Base-by-base conservation (phyloP, 1,284 basidiomycete genomes). In the Peniophora sp. region DNA sequence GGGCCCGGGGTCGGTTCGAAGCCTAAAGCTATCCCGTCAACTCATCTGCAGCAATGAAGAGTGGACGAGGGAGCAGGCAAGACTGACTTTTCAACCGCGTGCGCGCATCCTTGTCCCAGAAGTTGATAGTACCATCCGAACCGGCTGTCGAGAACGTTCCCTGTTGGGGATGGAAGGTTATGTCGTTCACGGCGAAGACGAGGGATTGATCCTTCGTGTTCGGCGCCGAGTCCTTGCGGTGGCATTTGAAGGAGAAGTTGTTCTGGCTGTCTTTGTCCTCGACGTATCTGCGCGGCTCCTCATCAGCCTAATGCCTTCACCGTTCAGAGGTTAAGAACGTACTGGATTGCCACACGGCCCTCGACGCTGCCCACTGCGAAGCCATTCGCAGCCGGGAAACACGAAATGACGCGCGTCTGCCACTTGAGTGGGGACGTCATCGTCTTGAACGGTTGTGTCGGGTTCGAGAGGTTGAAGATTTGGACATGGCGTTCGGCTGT, bases 161-260 rank as follows among this genome's bases (percentile, higher is more conserved):
- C 57, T 96, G 89, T 1, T 85, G 78, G 45, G 91, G 91, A 64
- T 97, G 93, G 78, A 97, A 97, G 1, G 83, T 80, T 60, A 92
- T 89, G 52, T 90, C 87, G 62, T 99, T 98, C 52, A 98, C 93
- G 1, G 94, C 81, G 63, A 81, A 98, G 14, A 98, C 88, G 47
- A 93, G 72, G 0, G 87, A 83, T 58, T 89, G 83, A 54, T 89
- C 84, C 62, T 89, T 87, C 44, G 75, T 59, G 41, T 73, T 78
- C 3, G 83, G 79, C 2, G 70, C 64, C 51, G 77, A 70, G 56
- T 94, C 91, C 50, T 82, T 81, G 39, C 95, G 89, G 65, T 97
- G 95, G 63, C 95, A 97, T 63, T 94, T 96, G 79, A 98, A 98
- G 0, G 91, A 93, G 65, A 96, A 97, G 70, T 96, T 96, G 65